Conservation (phyloP, 495 filamentous ascomycete genomes). For the Penicillium nucicola region DNA sequence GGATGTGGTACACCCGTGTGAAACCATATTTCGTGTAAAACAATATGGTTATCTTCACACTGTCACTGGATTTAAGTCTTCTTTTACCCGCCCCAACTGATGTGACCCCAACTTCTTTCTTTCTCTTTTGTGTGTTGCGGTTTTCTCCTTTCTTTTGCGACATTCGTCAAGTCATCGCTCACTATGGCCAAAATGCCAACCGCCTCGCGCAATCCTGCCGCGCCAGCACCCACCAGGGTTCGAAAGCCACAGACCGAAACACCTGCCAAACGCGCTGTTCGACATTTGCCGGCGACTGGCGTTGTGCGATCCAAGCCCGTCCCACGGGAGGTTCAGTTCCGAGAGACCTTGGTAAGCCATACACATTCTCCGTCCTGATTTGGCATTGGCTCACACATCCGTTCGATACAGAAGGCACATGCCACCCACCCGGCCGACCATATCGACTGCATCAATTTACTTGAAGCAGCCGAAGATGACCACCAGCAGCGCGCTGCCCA, state of each 20-base stretch:
- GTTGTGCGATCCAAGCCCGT: neutral
- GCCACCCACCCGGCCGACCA: neutral
- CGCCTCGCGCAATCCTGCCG: neutral
- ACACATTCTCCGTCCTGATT: neutral
- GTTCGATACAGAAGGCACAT: neutral
- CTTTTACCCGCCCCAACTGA: neutral
- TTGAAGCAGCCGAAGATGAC: neutral
- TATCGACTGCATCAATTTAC: neutral
- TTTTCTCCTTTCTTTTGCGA: neutral
- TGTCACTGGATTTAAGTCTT: conserved; percentile 3
- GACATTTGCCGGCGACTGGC: neutral
- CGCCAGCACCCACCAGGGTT: neutral
- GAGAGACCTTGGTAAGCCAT: neutral
- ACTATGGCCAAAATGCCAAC: neutral
- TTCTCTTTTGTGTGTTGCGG: neutral
- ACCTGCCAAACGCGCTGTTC: neutral
- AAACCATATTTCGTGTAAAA: neutral
- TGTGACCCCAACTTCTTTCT: neutral
- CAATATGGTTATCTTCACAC: neutral
- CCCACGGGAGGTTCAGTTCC: neutral
- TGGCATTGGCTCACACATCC: neutral
- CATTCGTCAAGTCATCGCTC: neutral
- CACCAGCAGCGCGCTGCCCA: neutral
- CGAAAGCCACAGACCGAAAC: neutral
- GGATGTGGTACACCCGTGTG: neutral